phyloP scores from a whole-genome alignment of 129 eudicot species.

The Centrapalus pauciflorus region DNA sequence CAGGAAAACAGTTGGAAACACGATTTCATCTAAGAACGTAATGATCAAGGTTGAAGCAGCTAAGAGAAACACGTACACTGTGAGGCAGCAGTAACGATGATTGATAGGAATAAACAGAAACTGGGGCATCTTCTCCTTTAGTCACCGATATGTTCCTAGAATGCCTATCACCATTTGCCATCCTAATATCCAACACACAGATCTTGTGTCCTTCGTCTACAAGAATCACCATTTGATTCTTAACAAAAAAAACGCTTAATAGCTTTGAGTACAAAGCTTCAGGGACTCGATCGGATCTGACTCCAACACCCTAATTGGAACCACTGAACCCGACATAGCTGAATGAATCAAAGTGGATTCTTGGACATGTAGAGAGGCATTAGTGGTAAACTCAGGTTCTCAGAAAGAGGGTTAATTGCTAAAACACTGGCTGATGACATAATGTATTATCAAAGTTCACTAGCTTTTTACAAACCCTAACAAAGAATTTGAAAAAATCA shows the following conservation, averaged over 20 bases:
- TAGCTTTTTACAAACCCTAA: constrained; percentile 1
- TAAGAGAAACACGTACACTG: constrained; percentile 38
- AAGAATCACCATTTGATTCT: constrained; percentile 53
- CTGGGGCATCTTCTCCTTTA: constrained; percentile 44
- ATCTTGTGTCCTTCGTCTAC: constrained; percentile 70
- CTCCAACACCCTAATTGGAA: constrained; percentile 51
- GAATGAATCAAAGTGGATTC: constrained; percentile 39
- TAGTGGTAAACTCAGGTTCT: neutral
- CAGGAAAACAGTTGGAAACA: neutral
- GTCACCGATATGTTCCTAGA: constrained; percentile 50
- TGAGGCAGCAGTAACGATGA: constrained; percentile 81
- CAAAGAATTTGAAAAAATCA: neutral
- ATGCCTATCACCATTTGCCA: constrained; percentile 71
- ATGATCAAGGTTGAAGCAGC: neutral
- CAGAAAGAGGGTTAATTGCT: constrained; percentile 29
- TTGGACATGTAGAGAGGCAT: constrained; percentile 17
- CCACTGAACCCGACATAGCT: constrained; percentile 50
- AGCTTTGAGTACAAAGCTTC: constrained; percentile 54
- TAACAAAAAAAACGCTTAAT: constrained; percentile 49
- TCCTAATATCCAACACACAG: constrained; percentile 54
- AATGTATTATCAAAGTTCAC: neutral
- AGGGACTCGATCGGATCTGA: constrained; percentile 58
- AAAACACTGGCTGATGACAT: constrained; percentile 52
- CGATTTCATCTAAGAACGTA: neutral
- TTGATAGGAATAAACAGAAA: constrained; percentile 57